Evolutionary conservation across 192 early-diverging fungal genomes (phyloP), one percentile per base, ranked within the genome.

Genomic region (Kappamyces sp.): DNA sequence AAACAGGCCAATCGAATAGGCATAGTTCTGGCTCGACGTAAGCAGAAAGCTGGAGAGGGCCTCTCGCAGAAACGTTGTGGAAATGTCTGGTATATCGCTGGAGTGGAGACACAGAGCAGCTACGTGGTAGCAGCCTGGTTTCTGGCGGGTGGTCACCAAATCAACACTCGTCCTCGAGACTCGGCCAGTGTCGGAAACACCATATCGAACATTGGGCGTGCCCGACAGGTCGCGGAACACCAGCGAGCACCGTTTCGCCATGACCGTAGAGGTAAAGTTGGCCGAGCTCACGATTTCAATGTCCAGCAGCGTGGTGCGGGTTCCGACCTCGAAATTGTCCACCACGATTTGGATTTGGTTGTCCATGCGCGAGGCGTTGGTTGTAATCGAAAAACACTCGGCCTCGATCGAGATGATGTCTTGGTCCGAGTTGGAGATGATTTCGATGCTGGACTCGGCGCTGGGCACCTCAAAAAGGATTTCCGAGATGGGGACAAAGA

Each of bases 21-120:
- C 53, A 54, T 54, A 54, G 8, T 22, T 15, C n/a, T 54, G 41
- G 36, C 34, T 54, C 22, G 45, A 22, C 4, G 53, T 11, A 15
- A 37, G 29, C 41, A 45, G 9, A 11, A 22, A 43, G n/a, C 4
- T 36, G 12, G 31, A 29, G 53, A 54, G 45, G 9, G 15, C 53
- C 9, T 12, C 4, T 4, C 40, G 8, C 11, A 32, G 45, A 11
- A 54, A 39, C 0, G 53, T 43, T 29, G 22, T 43, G 5, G 53
- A 29, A 4, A 54, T 29, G 4, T 5, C 30, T 6, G 2, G 32
- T 6, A 15, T 4, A 5, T 15, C 30, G 34, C 40, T 4, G 31
- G 31, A 39, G 4, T 32, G 40, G 4, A 54, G 14, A 38, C 53
- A 54, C 14, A 34, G 5, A 39, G 41, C 30, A 29, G 40, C 53